Conservation (phyloP, 2,329 filamentous ascomycete genomes). For the Bertia moriformis region DNA sequence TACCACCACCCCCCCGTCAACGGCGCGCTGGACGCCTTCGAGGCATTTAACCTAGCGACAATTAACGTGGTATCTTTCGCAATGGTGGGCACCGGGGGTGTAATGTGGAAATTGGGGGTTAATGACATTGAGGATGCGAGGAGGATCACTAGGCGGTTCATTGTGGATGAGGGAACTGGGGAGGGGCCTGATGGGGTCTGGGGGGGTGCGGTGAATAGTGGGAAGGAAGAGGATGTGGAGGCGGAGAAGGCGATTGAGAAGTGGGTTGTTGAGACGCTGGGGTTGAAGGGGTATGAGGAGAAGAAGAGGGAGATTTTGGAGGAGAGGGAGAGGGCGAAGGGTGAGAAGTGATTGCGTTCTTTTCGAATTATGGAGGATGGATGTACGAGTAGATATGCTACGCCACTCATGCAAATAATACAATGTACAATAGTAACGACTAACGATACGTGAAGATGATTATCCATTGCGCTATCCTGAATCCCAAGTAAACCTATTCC, state of each 20-base stretch:
- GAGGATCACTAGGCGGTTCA: not conserved
- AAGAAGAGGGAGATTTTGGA: not conserved
- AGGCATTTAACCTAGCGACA: conserved; percentile 45
- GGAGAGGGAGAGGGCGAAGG: not conserved
- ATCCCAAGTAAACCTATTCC: no score
- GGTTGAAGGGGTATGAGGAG: conserved; percentile 4
- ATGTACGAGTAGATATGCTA: no score
- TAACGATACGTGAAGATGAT: no score
- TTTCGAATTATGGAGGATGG: no score
- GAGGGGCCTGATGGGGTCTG: conserved; percentile 14
- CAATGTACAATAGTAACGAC: no score
- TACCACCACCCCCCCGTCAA: conserved; percentile 24
- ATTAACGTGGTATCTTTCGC: conserved; percentile 39
- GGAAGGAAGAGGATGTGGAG: conserved; percentile 26
- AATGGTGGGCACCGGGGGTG: conserved; percentile 34
- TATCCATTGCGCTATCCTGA: no score
- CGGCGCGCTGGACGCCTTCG: conserved; percentile 38
- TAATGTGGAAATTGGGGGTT: conserved; percentile 38
- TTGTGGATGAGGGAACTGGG: not conserved
- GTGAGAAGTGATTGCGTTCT: not conserved
- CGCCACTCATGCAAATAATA: no score
- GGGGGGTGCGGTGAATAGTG: conserved; percentile 23
- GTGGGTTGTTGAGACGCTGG: conserved; percentile 31
- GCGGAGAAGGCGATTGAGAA: conserved; percentile 35
- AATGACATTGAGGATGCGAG: conserved; percentile 12